Conservation (phyloP, 164 flowering plant species). For the Kalanchoe fedtschenkoi region DNA sequence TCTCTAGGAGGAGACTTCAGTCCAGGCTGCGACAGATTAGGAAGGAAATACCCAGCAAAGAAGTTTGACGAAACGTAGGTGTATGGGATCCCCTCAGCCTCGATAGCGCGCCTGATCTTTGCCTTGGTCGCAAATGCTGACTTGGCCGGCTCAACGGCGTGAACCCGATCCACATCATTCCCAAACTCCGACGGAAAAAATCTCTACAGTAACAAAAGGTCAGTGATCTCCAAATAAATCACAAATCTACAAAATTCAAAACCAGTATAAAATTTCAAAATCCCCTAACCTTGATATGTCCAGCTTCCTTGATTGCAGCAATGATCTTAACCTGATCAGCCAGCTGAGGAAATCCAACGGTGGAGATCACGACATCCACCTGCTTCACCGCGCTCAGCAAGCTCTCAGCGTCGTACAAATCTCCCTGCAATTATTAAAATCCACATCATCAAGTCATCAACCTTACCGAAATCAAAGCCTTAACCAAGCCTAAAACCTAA, state of each 20-base stretch:
- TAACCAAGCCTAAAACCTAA: background rate
- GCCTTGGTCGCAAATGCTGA: constrained; percentile 6
- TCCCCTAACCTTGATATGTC: constrained; percentile 22
- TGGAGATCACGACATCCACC: constrained; percentile 39
- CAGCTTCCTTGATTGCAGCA: constrained; percentile 31
- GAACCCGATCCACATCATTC: constrained; percentile 12
- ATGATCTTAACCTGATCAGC: constrained; percentile 25
- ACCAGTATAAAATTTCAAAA: background rate
- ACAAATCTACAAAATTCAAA: background rate
- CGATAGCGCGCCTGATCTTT: constrained; percentile 10
- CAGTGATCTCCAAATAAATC: background rate
- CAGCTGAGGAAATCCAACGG: constrained; percentile 19
- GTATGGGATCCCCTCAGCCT: constrained; percentile 12
- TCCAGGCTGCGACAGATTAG: constrained; percentile 18
- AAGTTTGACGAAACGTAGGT: constrained; percentile 18
- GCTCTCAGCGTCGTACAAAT: constrained; percentile 25
- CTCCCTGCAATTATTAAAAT: constrained; percentile 18
- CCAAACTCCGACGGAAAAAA: constrained; percentile 15
- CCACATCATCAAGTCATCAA: background rate
- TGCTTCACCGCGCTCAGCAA: constrained; percentile 32
- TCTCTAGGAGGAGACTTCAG: constrained; percentile 25
- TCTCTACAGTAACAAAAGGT: constrained; percentile 5
- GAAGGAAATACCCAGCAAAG: constrained; percentile 23
- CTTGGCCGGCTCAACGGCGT: constrained; percentile 13
- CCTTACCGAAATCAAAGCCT: background rate